Conservation (phyloP, 1,284 basidiomycete genomes). For the Cutaneotrichosporon cutaneum region DNA sequence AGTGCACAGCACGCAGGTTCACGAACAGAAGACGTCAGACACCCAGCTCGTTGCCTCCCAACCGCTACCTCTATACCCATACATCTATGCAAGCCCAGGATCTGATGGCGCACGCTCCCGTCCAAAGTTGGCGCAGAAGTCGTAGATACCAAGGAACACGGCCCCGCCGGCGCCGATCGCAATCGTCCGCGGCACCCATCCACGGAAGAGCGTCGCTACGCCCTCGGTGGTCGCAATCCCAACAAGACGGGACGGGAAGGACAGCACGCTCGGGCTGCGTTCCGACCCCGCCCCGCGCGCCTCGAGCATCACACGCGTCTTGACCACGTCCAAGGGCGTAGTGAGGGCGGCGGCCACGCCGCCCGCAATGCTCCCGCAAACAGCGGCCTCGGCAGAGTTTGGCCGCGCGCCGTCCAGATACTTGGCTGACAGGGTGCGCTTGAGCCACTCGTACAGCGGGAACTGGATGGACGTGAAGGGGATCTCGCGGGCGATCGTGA, state of each 20-base stretch:
- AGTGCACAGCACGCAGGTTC: no score
- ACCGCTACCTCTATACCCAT: not conserved
- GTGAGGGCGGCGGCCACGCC: constrained; percentile 85
- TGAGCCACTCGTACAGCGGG: constrained; percentile 89
- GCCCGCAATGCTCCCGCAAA: constrained; percentile 89
- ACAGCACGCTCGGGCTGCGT: constrained; percentile 52
- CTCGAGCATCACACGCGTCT: constrained; percentile 96
- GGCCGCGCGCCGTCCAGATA: constrained; percentile 57
- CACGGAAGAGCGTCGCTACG: constrained; percentile 72
- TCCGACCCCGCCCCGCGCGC: constrained; percentile 43
- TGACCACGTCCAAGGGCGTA: constrained; percentile 94
- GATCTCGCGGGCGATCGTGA: constrained; percentile 79
- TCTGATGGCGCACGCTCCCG: not conserved
- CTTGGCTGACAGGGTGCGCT: constrained; percentile 60
- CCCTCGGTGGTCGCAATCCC: constrained; percentile 76
- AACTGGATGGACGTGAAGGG: constrained; percentile 98
- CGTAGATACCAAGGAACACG: constrained; percentile 93
- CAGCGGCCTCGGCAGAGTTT: constrained; percentile 79
- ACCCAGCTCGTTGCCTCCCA: no score
- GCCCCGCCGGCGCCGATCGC: constrained; percentile 97
- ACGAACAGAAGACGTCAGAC: no score
- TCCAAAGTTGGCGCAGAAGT: constrained; percentile 54
- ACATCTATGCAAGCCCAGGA: not conserved
- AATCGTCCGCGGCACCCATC: constrained; percentile 83
- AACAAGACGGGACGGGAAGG: constrained; percentile 60